phyloP scores from a whole-genome alignment of 306 rosid species.

The Glycyrrhiza uralensis region DNA sequence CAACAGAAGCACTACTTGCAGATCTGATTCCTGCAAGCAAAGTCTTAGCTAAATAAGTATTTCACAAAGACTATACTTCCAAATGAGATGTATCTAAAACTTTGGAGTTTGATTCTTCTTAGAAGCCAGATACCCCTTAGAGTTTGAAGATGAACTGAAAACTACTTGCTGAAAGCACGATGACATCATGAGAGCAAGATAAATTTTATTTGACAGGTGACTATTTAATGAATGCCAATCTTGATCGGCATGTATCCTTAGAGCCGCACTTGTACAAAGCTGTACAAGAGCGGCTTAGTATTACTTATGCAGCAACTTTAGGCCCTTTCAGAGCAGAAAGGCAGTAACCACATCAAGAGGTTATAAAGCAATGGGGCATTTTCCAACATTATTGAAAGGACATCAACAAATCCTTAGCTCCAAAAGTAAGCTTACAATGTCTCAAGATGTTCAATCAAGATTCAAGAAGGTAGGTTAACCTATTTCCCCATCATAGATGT shows the following conservation, averaged over 20 bases:
- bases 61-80: neutral
- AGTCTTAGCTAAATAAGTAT: slow-evolving; percentile 15
- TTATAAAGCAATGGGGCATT: neutral
- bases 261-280: neutral
- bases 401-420: neutral
- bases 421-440: neutral
- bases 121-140: neutral
- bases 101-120: neutral
- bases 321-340: neutral
- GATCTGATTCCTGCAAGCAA: slow-evolving; percentile 40
- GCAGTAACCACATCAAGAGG: neutral
- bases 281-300: neutral
- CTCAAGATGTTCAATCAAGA: slow-evolving; percentile 11
- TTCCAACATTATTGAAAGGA: neutral
- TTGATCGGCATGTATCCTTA: neutral
- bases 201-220: neutral
- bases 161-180: neutral
- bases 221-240: slow-evolving; percentile 6
- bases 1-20: slow-evolving; percentile 25
- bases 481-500: neutral
- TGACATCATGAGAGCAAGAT: neutral
- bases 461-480: neutral
- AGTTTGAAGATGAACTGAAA: slow-evolving; percentile 2
- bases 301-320: neutral
- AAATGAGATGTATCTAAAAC: slow-evolving; percentile 6